Conservation (phyloP, 257 asterid species). For the Rauvolfia tetraphylla region DNA sequence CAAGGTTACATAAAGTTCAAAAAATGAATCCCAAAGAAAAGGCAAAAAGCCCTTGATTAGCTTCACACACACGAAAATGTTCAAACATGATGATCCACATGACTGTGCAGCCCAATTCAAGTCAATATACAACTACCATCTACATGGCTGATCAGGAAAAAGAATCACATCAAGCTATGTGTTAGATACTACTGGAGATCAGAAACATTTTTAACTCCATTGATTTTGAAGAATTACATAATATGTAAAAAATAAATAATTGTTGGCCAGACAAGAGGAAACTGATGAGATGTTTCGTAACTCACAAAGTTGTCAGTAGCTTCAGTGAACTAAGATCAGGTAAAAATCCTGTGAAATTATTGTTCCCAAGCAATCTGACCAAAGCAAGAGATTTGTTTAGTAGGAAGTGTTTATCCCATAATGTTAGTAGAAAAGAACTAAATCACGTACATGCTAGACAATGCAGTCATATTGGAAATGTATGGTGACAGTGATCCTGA, state of each 20-base stretch:
- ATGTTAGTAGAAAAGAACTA: not conserved
- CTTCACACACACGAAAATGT: not conserved
- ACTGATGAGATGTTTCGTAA: constrained; percentile 12
- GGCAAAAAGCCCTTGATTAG: not conserved
- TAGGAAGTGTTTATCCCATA: constrained; percentile 3
- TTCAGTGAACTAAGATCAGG: constrained; percentile 71
- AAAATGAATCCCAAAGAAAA: not conserved
- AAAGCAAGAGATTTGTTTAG: constrained; percentile 21
- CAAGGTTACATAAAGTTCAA: not conserved
- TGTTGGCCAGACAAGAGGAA: not conserved
- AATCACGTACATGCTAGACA: constrained; percentile 63
- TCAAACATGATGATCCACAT: not conserved
- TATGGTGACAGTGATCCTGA: constrained; percentile 67
- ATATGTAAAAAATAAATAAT: not conserved
- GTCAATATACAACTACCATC: not conserved
- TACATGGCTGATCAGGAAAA: not conserved
- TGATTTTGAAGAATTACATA: not conserved
- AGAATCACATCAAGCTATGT: not conserved
- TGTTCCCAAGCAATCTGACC: constrained; percentile 74
- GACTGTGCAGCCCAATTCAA: not conserved
- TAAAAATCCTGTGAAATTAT: constrained; percentile 67
- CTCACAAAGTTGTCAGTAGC: constrained; percentile 68
- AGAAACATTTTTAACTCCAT: not conserved
- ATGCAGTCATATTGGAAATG: constrained; percentile 69
- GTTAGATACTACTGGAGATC: not conserved